Base-by-base conservation (phyloP, 2,329 filamentous ascomycete genomes). In the Apiospora aurea region DNA sequence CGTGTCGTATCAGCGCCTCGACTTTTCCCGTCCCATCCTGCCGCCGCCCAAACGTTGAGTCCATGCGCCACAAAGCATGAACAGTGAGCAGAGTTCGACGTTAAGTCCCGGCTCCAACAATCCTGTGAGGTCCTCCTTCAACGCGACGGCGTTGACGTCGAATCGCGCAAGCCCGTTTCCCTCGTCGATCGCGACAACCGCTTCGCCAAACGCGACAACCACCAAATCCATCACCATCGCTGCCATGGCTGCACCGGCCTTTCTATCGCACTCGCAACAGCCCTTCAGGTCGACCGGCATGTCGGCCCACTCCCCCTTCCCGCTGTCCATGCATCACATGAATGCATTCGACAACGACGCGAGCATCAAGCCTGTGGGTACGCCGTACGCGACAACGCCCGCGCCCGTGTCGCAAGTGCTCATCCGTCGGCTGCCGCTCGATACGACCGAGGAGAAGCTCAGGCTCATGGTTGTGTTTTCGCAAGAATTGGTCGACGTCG, bases 391-490 rank as follows among this genome's bases (percentile, higher is more conserved):
- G 72, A 78, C 77, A 71, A 79, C 81, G 21, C 74, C 81, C n/a
- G 67, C 82, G 70, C 69, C 82, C 67, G 78, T 81, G 69, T 79
- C 83, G 76, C 77, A 84, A 29, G 82, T 90, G 47, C 78, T 89
- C 67, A 88, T 91, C 73, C 87, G 87, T 70, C 84, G 85, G 74
- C 82, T 91, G 16, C 88, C 89, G 1, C 74, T 83, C 69, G 86
- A 87, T 75, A 88, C 86, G 3, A 86, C 86, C 0, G 86, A 89
- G 69, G 85, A 90, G 69, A 84, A 84, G 34, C 76, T 91, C 69
- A 83, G 86, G 67, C 79, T 88, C 43, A 90, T 91, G 88, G 83
- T 89, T 46, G 82, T 89, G 57, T 90, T 88, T 81, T 89, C 87
- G 69, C 84, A 90, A 75, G 88, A 90, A 49, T 81, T 90, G 16